Base-by-base conservation (phyloP, 2,329 filamentous ascomycete species). In the Fusarium praegraminearum region DNA sequence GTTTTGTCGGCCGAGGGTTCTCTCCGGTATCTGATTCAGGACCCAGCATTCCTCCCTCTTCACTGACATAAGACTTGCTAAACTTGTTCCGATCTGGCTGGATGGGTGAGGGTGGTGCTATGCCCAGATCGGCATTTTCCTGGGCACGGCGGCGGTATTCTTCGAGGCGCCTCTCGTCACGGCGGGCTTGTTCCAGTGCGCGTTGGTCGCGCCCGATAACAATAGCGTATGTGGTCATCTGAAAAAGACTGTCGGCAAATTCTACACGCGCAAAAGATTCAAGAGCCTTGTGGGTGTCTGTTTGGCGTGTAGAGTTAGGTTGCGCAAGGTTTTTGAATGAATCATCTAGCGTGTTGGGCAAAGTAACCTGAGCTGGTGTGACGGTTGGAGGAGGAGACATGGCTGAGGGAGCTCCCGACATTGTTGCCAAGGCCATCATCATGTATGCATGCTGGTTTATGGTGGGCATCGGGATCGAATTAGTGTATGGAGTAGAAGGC, bases 221-320 rank as follows among this genome's bases (percentile, higher is more conserved):
- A 71, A 94, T 86, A 54, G 87, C 85, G 72, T 90, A 90, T 2
- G 91, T 93, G 53, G 89, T 93, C 89, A 94, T 91, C 79, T 92
- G 91, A 77, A 92, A 94, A 58, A 89, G 86, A 75, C 91, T 91
- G 81, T 94, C 92, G 70, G 87, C 85, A 76, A 94, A 94, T 73
- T 90, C 87, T 65, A 94, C 82, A 54, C 84, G 82, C 44, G 86
- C 86, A 76, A 87, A 89, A 5, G 86, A 87, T 73, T 88, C 84
- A 16, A 89, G 78, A 49, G 79, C 80, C 70, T 83, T 82, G 22
- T 79, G 76, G 10, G 77, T 67, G n/a, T 71, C 76, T 52, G 76
- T 70, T 55, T 80, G 79, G 16, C 78, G 78, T 38, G 78, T 73
- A 41, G 79, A 76, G 57, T 76, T 78, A 62, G 74, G 74, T 11